phyloP scores from a whole-genome alignment of 257 asterid genomes.

The Cynanchum wilfordii region DNA sequence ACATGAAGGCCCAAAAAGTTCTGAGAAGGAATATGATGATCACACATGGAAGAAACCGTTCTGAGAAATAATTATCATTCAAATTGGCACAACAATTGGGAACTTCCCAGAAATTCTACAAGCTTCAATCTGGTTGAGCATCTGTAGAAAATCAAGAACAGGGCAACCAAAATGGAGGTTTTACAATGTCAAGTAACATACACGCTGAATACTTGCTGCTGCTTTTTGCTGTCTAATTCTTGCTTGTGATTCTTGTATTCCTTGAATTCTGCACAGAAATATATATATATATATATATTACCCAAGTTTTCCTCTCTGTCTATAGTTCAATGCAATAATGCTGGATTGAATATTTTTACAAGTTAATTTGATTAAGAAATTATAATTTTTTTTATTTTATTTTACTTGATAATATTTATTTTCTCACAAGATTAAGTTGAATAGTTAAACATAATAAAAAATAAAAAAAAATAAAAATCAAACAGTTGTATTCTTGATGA shows the following conservation, averaged over 20 bases:
- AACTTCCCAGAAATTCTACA: background rate
- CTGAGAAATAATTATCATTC: slow-evolving; percentile 11
- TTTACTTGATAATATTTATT: too few species aligned
- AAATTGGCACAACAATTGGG: background rate
- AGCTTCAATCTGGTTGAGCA: background rate
- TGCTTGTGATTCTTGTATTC: background rate
- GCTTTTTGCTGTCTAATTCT: background rate
- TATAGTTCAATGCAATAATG: background rate
- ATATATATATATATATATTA: background rate
- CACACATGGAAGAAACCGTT: slow-evolving; percentile 54
- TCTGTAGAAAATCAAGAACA: background rate
- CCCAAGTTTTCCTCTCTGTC: background rate
- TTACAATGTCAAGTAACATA: background rate
- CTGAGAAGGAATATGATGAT: slow-evolving; percentile 17
- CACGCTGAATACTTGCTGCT: background rate
- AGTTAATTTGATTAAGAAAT: too few species aligned
- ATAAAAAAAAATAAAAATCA: too few species aligned
- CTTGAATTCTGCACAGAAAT: background rate
- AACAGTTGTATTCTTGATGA: too few species aligned
- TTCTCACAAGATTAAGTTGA: too few species aligned
- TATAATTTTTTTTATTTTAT: too few species aligned
- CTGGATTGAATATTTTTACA: background rate
- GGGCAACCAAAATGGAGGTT: slow-evolving; percentile 3
- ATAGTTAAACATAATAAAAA: too few species aligned
- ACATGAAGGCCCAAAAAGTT: slow-evolving; percentile 36